Evolutionary conservation across 805 yeast genomes (phyloP).

Genomic region (Schwanniomyces sp.): DNA sequence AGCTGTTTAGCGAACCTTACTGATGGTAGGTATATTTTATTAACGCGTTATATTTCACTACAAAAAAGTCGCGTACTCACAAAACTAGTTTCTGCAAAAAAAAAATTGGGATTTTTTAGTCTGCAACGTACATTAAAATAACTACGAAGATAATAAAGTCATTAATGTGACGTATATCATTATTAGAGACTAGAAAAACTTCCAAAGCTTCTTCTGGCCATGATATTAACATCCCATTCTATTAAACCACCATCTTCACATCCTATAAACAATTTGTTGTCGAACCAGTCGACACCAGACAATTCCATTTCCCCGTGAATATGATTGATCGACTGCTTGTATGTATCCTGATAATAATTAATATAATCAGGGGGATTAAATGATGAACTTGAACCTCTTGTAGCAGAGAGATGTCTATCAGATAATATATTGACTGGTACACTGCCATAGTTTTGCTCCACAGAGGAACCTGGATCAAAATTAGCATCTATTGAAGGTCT

Average conservation of each 20-base stretch:
- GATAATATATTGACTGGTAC: neutral
- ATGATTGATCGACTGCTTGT: slow-evolving; percentile 32
- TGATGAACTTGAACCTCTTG: neutral
- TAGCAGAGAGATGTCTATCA: neutral
- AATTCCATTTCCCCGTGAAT: slow-evolving; percentile 45
- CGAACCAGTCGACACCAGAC: slow-evolving; percentile 38
- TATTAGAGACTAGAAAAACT: slow-evolving; percentile 32
- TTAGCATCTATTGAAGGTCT: slow-evolving; percentile 7
- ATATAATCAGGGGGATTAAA: slow-evolving; percentile 4
- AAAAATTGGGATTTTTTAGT: neutral
- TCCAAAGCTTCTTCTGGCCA: slow-evolving; percentile 40
- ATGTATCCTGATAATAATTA: slow-evolving; percentile 22
- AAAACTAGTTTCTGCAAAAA: neutral
- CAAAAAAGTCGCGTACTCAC: neutral
- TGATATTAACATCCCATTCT: slow-evolving; percentile 39
- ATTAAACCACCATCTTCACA: slow-evolving; percentile 42
- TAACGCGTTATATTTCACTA: neutral
- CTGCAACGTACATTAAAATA: neutral
- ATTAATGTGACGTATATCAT: neutral
- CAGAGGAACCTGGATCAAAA: neutral
- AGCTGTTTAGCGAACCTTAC: slow-evolving; percentile 12
- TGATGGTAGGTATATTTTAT: neutral
- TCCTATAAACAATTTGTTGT: slow-evolving; percentile 34
- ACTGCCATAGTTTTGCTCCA: neutral
- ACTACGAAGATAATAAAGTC: neutral